These are phyloP conservation scores for Amanita molliuscula DNA, from an alignment of 768 basidiomycete genomes.

Conservation along the genomic window DNA sequence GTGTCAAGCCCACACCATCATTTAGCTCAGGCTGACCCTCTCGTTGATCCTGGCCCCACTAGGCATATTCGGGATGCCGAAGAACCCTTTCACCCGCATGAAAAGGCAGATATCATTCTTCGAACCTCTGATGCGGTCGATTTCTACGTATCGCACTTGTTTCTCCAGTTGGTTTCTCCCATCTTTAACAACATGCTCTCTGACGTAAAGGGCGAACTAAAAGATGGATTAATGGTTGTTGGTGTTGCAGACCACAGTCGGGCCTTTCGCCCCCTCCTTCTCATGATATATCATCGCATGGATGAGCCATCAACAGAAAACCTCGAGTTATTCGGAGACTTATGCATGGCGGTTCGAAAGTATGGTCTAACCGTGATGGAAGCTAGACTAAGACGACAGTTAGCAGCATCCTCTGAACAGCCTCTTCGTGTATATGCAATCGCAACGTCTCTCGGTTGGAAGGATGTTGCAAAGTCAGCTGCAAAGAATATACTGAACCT, in stretches of 20 bases:
- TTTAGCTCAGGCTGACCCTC: not conserved
- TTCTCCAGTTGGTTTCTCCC: slow-evolving; percentile 19
- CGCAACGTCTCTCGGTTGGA: not conserved
- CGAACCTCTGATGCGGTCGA: slow-evolving; percentile 19
- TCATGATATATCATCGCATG: not conserved
- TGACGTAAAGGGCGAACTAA: not conserved
- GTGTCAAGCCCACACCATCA: not conserved
- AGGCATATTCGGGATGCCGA: not conserved
- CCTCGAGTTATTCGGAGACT: not conserved
- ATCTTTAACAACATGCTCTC: slow-evolving; percentile 20
- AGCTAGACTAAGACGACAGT: not conserved
- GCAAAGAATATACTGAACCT: not conserved
- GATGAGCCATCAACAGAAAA: not conserved
- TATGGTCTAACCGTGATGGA: not conserved
- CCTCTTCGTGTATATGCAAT: not conserved
- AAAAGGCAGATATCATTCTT: slow-evolving; percentile 16
- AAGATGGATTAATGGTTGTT: slow-evolving; percentile 5
- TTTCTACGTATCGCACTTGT: slow-evolving; percentile 16
- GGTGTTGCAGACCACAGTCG: slow-evolving; percentile 9
- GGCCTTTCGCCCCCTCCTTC: slow-evolving; percentile 6
- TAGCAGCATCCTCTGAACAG: not conserved
- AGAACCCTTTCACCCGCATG: not conserved
- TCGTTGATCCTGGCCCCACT: not conserved
- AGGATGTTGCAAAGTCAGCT: not conserved
- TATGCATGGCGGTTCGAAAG: not conserved